phyloP scores from a whole-genome alignment of 192 early-diverging fungal genomes.

The Coemansia sp. region DNA sequence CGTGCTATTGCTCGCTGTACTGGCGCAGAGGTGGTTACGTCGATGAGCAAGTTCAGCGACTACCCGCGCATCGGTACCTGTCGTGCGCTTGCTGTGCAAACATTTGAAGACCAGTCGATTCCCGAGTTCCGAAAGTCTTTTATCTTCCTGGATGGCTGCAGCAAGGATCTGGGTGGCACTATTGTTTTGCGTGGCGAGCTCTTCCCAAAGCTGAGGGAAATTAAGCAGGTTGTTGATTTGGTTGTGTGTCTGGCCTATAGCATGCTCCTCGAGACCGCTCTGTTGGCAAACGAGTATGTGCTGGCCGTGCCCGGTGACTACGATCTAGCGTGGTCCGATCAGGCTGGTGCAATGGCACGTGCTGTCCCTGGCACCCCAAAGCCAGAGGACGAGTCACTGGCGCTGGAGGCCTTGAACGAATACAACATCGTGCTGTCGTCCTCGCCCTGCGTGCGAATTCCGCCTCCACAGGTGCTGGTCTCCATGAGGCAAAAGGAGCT shows the following conservation, averaged over 20 bases:
- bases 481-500: conserved; percentile 64
- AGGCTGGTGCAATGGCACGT: background rate
- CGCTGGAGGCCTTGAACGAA: conserved; percentile 62
- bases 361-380: background rate
- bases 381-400: conserved; percentile 23
- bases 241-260: conserved; percentile 88
- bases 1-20: conserved; percentile 86
- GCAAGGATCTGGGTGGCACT: conserved; percentile 77
- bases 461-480: conserved; percentile 79
- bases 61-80: conserved; percentile 80
- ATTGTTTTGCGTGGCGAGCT: conserved; percentile 87
- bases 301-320: conserved; percentile 51
- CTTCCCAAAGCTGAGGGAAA: conserved; percentile 60
- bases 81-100: conserved; percentile 72
- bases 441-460: conserved; percentile 84
- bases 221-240: conserved; percentile 83
- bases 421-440: conserved; percentile 77
- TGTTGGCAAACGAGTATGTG: conserved; percentile 79
- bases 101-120: conserved; percentile 77
- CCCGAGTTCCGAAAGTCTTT: conserved; percentile 84
- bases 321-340: conserved; percentile 2
- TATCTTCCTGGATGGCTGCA: conserved; percentile 87
- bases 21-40: conserved; percentile 76
- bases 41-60: conserved; percentile 77
- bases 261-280: conserved; percentile 79